phyloP scores from a whole-genome alignment of 805 yeast genomes.

The Saccharomycopsis schoenii region DNA sequence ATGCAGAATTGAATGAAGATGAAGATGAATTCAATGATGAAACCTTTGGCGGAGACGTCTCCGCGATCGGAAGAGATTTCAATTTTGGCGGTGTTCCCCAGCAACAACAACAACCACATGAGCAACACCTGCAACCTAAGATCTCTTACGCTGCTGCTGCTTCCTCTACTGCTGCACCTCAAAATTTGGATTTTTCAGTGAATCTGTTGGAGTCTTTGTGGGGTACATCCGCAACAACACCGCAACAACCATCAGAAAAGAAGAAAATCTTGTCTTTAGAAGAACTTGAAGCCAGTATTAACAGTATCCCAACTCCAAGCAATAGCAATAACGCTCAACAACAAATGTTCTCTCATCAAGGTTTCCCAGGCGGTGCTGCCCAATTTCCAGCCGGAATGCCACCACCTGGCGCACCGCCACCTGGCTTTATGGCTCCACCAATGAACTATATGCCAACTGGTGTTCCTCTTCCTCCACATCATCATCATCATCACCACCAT shows the following conservation, averaged over 20 bases:
- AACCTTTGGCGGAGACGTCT: slow-evolving; percentile 56
- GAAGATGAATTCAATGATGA: slow-evolving; percentile 77
- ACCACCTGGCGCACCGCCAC: slow-evolving; percentile 20
- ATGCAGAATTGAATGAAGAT: slow-evolving; percentile 60
- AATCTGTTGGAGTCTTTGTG: slow-evolving; percentile 68
- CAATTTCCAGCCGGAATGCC: slow-evolving; percentile 13
- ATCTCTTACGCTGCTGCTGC: slow-evolving; percentile 37
- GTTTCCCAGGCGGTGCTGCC: slow-evolving; percentile 21
- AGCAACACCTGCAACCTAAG: slow-evolving; percentile 21
- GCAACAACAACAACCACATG: slow-evolving; percentile 22
- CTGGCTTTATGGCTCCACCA: slow-evolving; percentile 8
- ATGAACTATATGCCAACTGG: not conserved
- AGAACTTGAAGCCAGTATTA: slow-evolving; percentile 72
- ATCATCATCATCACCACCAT: not conserved
- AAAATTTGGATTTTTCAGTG: slow-evolving; percentile 31
- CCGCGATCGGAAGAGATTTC: slow-evolving; percentile 47
- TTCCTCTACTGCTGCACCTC: slow-evolving; percentile 26
- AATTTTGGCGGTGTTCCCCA: slow-evolving; percentile 38
- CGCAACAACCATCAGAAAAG: slow-evolving; percentile 14
- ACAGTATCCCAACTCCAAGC: slow-evolving; percentile 12
- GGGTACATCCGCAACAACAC: slow-evolving; percentile 31
- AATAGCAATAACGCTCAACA: slow-evolving; percentile 20
- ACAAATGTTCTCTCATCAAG: slow-evolving; percentile 23
- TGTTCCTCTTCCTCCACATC: not conserved
- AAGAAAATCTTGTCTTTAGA: slow-evolving; percentile 60